These are phyloP conservation scores for Myotisia sp. DNA, from an alignment of 2,329 filamentous ascomycete genomes.

Conservation along the genomic window DNA sequence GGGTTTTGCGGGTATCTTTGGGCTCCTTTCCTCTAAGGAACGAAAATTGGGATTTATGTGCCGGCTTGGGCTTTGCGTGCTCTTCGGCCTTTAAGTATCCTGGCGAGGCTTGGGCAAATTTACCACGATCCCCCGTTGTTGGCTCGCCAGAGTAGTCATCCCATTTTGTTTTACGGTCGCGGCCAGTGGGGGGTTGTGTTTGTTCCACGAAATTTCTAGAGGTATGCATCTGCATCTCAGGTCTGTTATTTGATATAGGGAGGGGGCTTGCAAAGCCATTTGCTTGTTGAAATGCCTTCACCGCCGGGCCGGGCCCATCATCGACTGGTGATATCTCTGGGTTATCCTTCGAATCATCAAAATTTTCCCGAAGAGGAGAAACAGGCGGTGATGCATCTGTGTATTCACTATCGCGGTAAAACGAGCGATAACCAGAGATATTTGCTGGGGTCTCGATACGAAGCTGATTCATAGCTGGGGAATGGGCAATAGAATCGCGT, in stretches of 20 bases:
- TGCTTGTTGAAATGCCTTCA: conserved; percentile 12
- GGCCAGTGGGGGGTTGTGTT: no score
- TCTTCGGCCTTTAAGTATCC: conserved; percentile 22
- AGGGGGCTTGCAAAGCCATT: conserved; percentile 18
- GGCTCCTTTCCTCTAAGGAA: conserved; percentile 25
- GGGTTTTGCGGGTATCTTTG: conserved; percentile 24
- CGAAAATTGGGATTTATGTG: conserved; percentile 18
- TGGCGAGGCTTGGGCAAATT: conserved; percentile 43
- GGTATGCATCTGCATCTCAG: no score
- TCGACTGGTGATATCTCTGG: conserved; percentile 32
- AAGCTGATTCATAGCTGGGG: no score
- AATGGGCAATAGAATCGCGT: conserved; percentile 1
- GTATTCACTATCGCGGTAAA: conserved; percentile 15
- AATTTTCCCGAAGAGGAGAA: conserved; percentile 22
- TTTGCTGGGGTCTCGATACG: no score
- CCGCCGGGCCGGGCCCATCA: conserved; percentile 12
- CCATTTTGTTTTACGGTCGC: conserved; percentile 35
- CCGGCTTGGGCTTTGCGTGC: conserved; percentile 15
- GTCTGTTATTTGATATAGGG: conserved; percentile 13
- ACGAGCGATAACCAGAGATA: conserved; percentile 3
- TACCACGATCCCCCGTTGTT: conserved; percentile 42
- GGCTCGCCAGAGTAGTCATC: conserved; percentile 54
- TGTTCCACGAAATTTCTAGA: no score
- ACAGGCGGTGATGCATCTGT: conserved; percentile 34
- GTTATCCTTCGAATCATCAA: conserved; percentile 14